Base-by-base conservation (phyloP, 2,329 filamentous ascomycete genomes). In the Aspergillus oerlinghausenensis region DNA sequence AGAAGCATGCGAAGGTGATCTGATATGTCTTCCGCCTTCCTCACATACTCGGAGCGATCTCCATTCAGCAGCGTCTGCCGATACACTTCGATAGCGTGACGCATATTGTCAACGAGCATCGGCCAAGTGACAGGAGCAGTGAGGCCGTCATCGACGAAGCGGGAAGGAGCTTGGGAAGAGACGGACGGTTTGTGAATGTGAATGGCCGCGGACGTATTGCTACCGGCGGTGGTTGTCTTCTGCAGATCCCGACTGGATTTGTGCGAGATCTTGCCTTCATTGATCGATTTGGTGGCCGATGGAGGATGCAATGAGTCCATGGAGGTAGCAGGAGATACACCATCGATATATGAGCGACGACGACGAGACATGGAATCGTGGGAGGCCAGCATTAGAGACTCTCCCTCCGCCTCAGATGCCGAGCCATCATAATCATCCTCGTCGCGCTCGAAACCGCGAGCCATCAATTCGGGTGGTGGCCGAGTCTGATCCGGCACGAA, bases 1-100 rank as follows among this genome's bases (percentile, higher is more conserved):
- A 99, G 84, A 7, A 99, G 84, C 62, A 97, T 82, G 55, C 94
- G 89, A 55, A 99, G 80, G 72, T 99, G 93, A 71, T 99, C 94
- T 4, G 94, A 97, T 52, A 99, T 97, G 70, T 99, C 93, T 75
- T 99, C 94, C n/a, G 94, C 94, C 60, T 89, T 85, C 56, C 88
- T 88, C 26, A 97, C 94, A 73, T 96, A 97, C 70, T 97, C 92
- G 2, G 92, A 90, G 26, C 92, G 87, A 68, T 88, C 87, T 60
- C 87, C 88, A 66, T 86, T 89, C 60, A 87, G 88, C 65, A 99
- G 90, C n/a, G 90, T 89, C 64, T 95, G 89, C 49, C 92, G 85
- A 73, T 97, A 99, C 55, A 88, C 84, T 65, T 97, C 92, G 58
- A 99, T 88, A 1, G 93, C 90, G 63, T 85, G 84, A 67, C 90